Conservation (phyloP, 148 eudicot species). For the Suaeda aralocaspica region DNA sequence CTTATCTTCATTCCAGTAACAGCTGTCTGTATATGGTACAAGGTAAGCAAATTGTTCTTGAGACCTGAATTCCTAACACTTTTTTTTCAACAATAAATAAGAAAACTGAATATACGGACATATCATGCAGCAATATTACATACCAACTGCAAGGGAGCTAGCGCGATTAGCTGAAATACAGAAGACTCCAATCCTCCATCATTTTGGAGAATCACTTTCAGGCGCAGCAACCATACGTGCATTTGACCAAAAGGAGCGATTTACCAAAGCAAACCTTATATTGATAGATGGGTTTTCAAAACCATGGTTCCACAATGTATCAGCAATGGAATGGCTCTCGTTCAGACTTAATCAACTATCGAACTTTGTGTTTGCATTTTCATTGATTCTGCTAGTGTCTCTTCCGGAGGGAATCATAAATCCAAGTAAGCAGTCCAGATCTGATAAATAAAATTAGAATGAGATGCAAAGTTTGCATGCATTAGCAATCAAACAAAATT, state of each 20-base stretch:
- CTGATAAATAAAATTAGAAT: neutral
- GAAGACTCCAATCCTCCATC: slow-evolving; percentile 90
- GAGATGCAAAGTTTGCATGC: neutral
- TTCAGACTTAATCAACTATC: slow-evolving; percentile 91
- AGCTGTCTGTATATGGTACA: slow-evolving; percentile 86
- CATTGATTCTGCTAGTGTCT: slow-evolving; percentile 77
- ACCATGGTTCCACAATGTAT: slow-evolving; percentile 92
- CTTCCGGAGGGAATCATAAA: slow-evolving; percentile 92
- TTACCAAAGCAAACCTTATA: slow-evolving; percentile 53
- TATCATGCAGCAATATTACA: slow-evolving; percentile 75
- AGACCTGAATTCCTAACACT: neutral
- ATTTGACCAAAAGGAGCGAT: slow-evolving; percentile 71
- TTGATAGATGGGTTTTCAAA: slow-evolving; percentile 76
- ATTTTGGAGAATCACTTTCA: slow-evolving; percentile 93
- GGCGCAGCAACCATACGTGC: slow-evolving; percentile 98
- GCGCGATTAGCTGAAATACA: slow-evolving; percentile 87
- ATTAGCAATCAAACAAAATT: too few relatives aligned
- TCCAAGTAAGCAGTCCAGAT: slow-evolving; percentile 58
- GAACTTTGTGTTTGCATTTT: slow-evolving; percentile 93
- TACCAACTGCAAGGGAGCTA: slow-evolving; percentile 95
- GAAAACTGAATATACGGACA: neutral
- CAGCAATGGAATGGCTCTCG: slow-evolving; percentile 99
- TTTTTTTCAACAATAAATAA: neutral
- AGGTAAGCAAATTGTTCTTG: slow-evolving; percentile 36
- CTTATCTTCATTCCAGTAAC: slow-evolving; percentile 90